phyloP scores from a whole-genome alignment of 2,329 filamentous ascomycete genomes.

The Emmonsia crescens region DNA sequence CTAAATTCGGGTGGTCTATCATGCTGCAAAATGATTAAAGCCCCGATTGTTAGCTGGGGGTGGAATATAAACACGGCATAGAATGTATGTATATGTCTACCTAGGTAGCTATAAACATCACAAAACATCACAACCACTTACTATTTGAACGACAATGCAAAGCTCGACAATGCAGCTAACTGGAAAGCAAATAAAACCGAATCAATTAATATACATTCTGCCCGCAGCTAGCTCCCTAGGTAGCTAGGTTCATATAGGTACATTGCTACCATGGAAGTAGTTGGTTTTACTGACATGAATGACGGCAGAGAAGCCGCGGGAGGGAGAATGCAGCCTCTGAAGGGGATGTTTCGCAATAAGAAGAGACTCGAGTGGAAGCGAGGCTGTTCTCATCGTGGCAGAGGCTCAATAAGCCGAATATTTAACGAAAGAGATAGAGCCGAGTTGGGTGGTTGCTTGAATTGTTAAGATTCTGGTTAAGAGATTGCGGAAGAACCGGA shows the following conservation, averaged over 20 bases:
- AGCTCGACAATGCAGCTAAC: constrained; percentile 3
- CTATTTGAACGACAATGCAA: constrained; percentile 4
- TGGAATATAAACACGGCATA: not conserved
- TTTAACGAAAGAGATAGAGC: too few species aligned
- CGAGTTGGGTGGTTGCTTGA: too few species aligned
- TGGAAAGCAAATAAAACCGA: not conserved
- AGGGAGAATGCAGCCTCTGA: constrained; percentile 34
- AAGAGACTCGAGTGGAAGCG: not conserved
- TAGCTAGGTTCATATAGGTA: not conserved
- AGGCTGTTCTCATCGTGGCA: not conserved
- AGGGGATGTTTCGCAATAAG: constrained; percentile 27
- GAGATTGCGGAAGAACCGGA: too few species aligned
- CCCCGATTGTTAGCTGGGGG: not conserved
- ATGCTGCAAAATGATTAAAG: constrained; percentile 22
- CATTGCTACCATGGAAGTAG: not conserved
- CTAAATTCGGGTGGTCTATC: constrained; percentile 32
- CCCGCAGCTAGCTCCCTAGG: not conserved
- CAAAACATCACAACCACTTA: constrained; percentile 5
- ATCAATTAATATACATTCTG: not conserved
- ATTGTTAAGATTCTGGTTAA: too few species aligned
- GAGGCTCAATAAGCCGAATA: not conserved
- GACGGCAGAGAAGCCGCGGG: constrained; percentile 31
- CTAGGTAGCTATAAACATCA: too few species aligned
- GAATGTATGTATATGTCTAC: not conserved
- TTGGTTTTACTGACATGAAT: constrained; percentile 28